Conservation (phyloP, 345 rosid genomes). For the Eucalyptus cladocalyx region DNA sequence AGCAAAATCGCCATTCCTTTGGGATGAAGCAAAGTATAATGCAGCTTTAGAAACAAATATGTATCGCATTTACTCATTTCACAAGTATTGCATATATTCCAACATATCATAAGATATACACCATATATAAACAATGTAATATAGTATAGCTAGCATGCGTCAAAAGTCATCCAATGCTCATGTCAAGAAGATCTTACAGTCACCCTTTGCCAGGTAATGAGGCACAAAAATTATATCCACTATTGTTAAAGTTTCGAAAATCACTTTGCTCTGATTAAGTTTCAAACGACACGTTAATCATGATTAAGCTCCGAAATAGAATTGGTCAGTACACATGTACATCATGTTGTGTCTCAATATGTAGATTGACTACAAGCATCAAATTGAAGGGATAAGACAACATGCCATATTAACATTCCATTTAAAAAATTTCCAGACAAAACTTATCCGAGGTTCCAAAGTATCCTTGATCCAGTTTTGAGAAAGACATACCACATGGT, state of each 20-base stretch:
- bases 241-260: neutral
- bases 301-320: neutral
- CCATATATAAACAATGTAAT: neutral
- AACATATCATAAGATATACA: neutral
- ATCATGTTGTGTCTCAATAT: neutral
- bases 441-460: no score
- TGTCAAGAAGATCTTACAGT: neutral
- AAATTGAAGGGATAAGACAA: neutral
- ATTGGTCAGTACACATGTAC: neutral
- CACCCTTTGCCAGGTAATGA: neutral
- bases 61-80: neutral
- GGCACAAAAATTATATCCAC: fast-evolving
- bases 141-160: neutral
- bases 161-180: neutral
- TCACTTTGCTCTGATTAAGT: neutral
- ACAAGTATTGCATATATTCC: neutral
- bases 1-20: fast-evolving
- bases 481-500: neutral
- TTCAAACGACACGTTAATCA: fast-evolving
- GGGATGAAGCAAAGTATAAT: neutral
- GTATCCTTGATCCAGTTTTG: neutral
- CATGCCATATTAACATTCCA: neutral
- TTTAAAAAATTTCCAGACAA: no score
- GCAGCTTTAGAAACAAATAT: neutral
- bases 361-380: neutral